These are phyloP conservation scores for Pseudogymnoascus sp. DNA, from an alignment of 2,329 filamentous ascomycete species.

Conservation along the genomic window DNA sequence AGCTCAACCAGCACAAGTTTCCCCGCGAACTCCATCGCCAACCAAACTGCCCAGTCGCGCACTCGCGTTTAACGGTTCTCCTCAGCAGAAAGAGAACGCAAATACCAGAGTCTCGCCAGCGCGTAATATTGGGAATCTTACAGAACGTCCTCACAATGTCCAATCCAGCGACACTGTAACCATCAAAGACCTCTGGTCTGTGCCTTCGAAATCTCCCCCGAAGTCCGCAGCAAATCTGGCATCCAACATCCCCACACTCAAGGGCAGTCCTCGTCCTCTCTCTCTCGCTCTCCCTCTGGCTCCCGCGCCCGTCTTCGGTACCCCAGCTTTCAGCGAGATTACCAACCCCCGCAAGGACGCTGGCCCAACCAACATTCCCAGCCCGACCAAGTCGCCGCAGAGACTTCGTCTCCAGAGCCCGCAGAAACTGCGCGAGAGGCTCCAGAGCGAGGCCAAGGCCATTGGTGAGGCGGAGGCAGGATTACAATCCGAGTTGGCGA, in stretches of 20 bases:
- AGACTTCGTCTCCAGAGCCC: slow-evolving; percentile 61
- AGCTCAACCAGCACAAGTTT: slow-evolving; percentile 22
- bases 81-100: slow-evolving; percentile 24
- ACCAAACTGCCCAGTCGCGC: slow-evolving; percentile 16
- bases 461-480: slow-evolving; percentile 62
- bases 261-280: slow-evolving; percentile 16
- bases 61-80: slow-evolving; percentile 17
- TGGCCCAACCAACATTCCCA: background rate
- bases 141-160: slow-evolving; percentile 25
- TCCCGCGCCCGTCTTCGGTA: background rate
- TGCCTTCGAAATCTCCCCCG: slow-evolving; percentile 18
- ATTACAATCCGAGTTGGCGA: slow-evolving; percentile 66
- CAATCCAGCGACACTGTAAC: slow-evolving; percentile 22
- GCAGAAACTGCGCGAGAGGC: slow-evolving; percentile 72
- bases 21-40: slow-evolving; percentile 27
- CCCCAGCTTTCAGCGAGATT: background rate
- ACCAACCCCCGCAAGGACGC: background rate
- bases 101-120: slow-evolving; percentile 12
- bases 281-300: background rate
- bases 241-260: slow-evolving; percentile 27
- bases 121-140: slow-evolving; percentile 24
- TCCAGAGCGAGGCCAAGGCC: slow-evolving; percentile 71
- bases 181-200: slow-evolving; percentile 24
- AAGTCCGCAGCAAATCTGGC: slow-evolving; percentile 22
- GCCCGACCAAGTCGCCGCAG: slow-evolving; percentile 20